phyloP scores from a whole-genome alignment of 2,329 filamentous ascomycete species.

The Fusarium sp. region DNA sequence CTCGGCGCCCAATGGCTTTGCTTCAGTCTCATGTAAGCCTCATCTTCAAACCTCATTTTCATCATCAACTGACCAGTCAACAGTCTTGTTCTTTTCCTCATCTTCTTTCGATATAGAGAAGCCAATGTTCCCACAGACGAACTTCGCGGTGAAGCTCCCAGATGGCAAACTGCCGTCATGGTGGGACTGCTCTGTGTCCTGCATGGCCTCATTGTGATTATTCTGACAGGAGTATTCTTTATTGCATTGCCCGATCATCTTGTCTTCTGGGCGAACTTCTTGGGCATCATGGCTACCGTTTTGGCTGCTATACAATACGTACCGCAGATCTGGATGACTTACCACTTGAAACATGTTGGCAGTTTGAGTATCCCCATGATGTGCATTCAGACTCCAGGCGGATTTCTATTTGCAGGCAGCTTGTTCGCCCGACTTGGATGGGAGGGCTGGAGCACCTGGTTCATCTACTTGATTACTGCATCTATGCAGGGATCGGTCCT shows the following conservation, averaged over 20 bases:
- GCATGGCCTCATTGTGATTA: conserved; percentile 77
- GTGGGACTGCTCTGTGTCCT: conserved; percentile 79
- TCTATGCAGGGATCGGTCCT: conserved; percentile 84
- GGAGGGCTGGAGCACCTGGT: conserved; percentile 95
- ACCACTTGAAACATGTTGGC: conserved; percentile 83
- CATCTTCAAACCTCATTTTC: conserved; percentile 32
- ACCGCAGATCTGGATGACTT: conserved; percentile 94
- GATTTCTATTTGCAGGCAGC: conserved; percentile 88
- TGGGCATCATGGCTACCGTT: conserved; percentile 81
- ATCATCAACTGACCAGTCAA: conserved; percentile 15
- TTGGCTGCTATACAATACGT: conserved; percentile 92
- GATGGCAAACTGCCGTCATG: conserved; percentile 80
- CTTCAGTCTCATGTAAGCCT: conserved; percentile 86
- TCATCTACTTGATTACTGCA: conserved; percentile 88
- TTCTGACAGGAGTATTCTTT: conserved; percentile 76
- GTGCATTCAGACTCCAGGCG: conserved; percentile 96
- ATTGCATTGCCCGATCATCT: conserved; percentile 72
- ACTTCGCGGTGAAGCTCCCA: conserved; percentile 65
- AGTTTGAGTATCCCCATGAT: conserved; percentile 97
- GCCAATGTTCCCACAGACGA: conserved; percentile 62
- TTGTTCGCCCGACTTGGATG: conserved; percentile 81
- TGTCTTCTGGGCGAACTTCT: conserved; percentile 82
- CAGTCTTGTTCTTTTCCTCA: conserved; percentile 91
- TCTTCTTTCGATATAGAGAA: conserved; percentile 83
- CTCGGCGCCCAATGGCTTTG: conserved; percentile 92